phyloP scores from a whole-genome alignment of 306 rosid genomes.

The Fragaria vesca region DNA sequence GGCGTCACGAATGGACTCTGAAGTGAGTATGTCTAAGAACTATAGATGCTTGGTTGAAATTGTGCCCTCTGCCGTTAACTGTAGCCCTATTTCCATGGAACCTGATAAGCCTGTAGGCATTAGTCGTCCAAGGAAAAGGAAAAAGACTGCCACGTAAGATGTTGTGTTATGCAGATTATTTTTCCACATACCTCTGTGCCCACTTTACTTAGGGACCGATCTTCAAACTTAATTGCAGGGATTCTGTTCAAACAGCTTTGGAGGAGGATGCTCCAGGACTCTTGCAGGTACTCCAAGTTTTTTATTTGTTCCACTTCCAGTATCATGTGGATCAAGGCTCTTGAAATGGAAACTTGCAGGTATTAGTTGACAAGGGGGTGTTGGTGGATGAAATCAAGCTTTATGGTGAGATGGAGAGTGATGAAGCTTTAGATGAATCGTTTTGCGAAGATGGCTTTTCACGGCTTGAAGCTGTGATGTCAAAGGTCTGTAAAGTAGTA shows the following conservation, averaged over 20 bases:
- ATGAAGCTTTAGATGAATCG: conserved; percentile 70
- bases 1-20: conserved; percentile 34
- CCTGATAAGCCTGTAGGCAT: conserved; percentile 38
- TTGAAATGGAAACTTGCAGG: conserved; percentile 50
- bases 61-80: conserved; percentile 32
- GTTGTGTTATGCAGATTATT: background rate
- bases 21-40: conserved; percentile 25
- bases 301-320: conserved; percentile 25
- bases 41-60: conserved; percentile 31
- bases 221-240: conserved; percentile 49
- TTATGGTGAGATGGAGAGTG: conserved; percentile 64
- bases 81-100: conserved; percentile 31
- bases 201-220: conserved; percentile 16
- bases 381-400: conserved; percentile 75
- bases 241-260: conserved; percentile 73
- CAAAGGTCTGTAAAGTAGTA: conserved; percentile 52
- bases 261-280: conserved; percentile 99
- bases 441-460: conserved; percentile 62
- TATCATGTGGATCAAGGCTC: conserved; percentile 31
- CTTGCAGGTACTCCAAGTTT: conserved; percentile 58
- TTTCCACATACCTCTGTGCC: conserved; percentile 1
- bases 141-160: conserved; percentile 75
- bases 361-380: conserved; percentile 70
- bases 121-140: conserved; percentile 53
- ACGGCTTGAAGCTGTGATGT: conserved; percentile 68